Percentiles rank a stretch among this genome's conserved stretches.
Conservation (phyloP, 163 green algal species). For the Scenedesmus sp. region DNA sequence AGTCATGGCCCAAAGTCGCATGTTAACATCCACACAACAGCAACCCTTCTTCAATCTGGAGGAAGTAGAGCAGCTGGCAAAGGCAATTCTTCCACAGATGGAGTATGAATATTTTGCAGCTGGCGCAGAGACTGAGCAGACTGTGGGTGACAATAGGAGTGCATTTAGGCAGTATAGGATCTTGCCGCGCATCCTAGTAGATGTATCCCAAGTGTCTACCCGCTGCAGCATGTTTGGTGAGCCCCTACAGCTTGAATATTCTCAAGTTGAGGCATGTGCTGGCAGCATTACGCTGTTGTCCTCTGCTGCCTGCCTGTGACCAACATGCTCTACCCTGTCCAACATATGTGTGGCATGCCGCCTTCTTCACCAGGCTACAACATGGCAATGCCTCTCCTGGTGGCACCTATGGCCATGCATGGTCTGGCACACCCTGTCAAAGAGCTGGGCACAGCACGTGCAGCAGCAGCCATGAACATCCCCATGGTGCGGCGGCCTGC, state of each 20-base stretch:
- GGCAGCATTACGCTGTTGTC: background rate
- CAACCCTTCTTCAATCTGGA: conserved; percentile 45
- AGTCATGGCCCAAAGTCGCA: background rate
- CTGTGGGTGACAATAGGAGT: conserved; percentile 79
- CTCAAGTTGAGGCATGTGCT: background rate
- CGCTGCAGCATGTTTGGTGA: conserved; percentile 77
- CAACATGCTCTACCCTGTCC: background rate
- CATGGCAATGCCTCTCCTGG: conserved; percentile 82
- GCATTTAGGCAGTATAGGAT: conserved; percentile 81
- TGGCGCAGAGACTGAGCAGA: conserved; percentile 78
- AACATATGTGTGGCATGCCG: background rate
- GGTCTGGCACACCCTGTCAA: conserved; percentile 85
- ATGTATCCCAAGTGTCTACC: conserved; percentile 84
- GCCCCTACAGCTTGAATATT: background rate
- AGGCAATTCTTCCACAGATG: conserved; percentile 30
- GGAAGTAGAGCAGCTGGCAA: conserved; percentile 36
- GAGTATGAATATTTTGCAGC: conserved; percentile 45
- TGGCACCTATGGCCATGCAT: conserved; percentile 96
- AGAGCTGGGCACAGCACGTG: conserved; percentile 83
- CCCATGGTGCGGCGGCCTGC: conserved; percentile 72
- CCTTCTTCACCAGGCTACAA: conserved; percentile 57
- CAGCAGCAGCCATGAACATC: conserved; percentile 67
- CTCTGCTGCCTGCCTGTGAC: background rate
- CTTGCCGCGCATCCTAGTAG: conserved; percentile 85
- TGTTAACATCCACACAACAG: background rate